Evolutionary conservation across 1,284 basidiomycete species (phyloP), one percentile per base, ranked within the genome.

Genomic region (Prillingera fragicola): DNA sequence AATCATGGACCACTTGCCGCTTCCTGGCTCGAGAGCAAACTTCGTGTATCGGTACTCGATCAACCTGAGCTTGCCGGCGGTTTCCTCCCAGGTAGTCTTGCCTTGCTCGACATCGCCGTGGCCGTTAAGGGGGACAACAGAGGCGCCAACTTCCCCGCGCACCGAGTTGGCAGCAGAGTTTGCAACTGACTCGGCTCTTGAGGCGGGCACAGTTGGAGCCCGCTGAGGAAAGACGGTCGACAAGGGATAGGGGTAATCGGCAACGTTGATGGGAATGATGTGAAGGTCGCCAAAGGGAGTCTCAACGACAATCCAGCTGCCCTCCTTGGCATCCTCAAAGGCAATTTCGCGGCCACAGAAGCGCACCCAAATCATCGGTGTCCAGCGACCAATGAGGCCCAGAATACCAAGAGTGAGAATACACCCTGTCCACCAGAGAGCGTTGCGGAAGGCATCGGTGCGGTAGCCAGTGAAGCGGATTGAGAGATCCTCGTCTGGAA

Each of bases 381-480:
- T 82, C 95, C 95, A 99, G 58, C 91, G 82, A 2, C 90, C 90
- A 5, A 95, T 69, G 13, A 98, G 77, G 8, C 81, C 84, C 25
- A 97, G 73, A 8, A 82, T 70, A 4, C 95, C 95, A 9, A 86
- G 71, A 1, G 84, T 80, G 13, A 86, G 45, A 8, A 87, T 59
- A 60, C 85, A 90, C 7, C 78, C 78, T 17, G 78, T 42, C 56
- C 80, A 76, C 90, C 92, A 99, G 5, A 84, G 51, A 62, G 77
- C 73, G 38, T 79, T 76, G 40, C 83, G 80, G 75, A 80, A 80
- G 7, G 61, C 61, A 33, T 85, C 74, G 5, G 80, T 78, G 57
- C 85, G 82, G 62, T 90, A 94, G n/a, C 91, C 91, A 14, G 89
- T 80, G 61, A 99, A 85, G 7, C 89, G 82, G 43, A 98, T 79